Evolutionary conservation across 805 yeast genomes (phyloP).

Genomic region (Yarrowia sp.): DNA sequence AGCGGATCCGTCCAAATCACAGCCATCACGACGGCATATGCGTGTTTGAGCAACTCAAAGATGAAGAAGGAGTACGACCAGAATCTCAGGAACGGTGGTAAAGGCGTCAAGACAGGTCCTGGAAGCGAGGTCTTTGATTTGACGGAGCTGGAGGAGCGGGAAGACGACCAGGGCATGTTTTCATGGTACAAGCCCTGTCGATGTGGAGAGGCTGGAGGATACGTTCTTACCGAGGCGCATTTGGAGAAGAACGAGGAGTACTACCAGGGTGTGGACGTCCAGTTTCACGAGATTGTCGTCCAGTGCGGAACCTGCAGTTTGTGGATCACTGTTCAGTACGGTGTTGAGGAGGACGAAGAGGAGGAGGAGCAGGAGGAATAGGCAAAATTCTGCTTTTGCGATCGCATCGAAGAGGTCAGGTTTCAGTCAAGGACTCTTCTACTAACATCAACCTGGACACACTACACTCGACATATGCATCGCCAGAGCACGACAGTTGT

Average conservation of each 20-base stretch:
- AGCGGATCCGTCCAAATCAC: constrained; percentile 36
- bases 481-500: too few relatives aligned
- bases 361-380: background rate
- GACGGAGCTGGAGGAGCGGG: constrained; percentile 55
- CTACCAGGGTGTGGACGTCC: constrained; percentile 3
- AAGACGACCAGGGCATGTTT: constrained; percentile 32
- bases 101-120: background rate
- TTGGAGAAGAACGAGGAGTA: constrained; percentile 49
- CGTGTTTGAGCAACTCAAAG: constrained; percentile 46
- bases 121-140: constrained; percentile 59
- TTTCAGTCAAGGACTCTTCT: too few relatives aligned
- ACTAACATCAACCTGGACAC: too few relatives aligned
- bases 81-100: constrained; percentile 36
- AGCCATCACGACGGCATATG: constrained; percentile 62
- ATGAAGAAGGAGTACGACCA: constrained; percentile 54
- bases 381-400: too few relatives aligned
- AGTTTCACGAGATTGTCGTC: constrained; percentile 53
- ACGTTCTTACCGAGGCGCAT: constrained; percentile 59
- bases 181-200: constrained; percentile 40
- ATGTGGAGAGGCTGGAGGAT: constrained; percentile 51
- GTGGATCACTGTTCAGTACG: constrained; percentile 74
- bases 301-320: constrained; percentile 84
- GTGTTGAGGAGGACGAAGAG: constrained; percentile 31
- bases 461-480: too few relatives aligned
- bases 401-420: too few relatives aligned